phyloP scores from a whole-genome alignment of 371 early-diverging fungal species.

The Saksenaea vasiformis region DNA sequence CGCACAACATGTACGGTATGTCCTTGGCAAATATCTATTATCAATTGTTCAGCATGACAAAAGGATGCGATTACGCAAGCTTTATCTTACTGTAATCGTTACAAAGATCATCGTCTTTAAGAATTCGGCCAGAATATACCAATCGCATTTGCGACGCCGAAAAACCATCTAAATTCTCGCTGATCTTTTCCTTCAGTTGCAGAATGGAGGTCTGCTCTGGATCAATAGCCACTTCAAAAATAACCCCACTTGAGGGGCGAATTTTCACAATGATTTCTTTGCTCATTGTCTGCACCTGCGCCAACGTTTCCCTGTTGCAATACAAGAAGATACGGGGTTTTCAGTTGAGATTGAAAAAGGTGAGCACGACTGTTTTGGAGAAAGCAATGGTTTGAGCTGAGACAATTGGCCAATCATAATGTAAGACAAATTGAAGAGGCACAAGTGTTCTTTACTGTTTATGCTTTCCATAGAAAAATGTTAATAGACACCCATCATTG shows the following conservation, averaged over 20 bases:
- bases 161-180: slow-evolving; percentile 46
- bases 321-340: neutral
- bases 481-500: too few relatives aligned
- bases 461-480: too few relatives aligned
- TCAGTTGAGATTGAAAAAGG: neutral
- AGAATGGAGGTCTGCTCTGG: slow-evolving; percentile 46
- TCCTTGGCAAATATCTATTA: slow-evolving; percentile 45
- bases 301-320: too few relatives aligned
- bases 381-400: too few relatives aligned
- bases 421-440: too few relatives aligned
- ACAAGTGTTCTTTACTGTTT: too few relatives aligned
- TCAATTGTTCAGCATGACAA: slow-evolving; percentile 25
- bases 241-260: slow-evolving; percentile 43
- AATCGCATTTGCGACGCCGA: slow-evolving; percentile 60
- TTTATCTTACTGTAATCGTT: slow-evolving; percentile 56
- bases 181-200: slow-evolving; percentile 63
- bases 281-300: slow-evolving; percentile 11
- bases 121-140: slow-evolving; percentile 73
- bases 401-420: too few relatives aligned
- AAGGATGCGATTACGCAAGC: neutral
- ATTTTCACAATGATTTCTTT: slow-evolving; percentile 36
- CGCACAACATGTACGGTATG: slow-evolving; percentile 68
- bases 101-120: slow-evolving; percentile 69
- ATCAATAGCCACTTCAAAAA: slow-evolving; percentile 39
- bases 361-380: neutral